phyloP scores from a whole-genome alignment of 495 filamentous ascomycete genomes.

The Penicillium psychrofluorescens region DNA sequence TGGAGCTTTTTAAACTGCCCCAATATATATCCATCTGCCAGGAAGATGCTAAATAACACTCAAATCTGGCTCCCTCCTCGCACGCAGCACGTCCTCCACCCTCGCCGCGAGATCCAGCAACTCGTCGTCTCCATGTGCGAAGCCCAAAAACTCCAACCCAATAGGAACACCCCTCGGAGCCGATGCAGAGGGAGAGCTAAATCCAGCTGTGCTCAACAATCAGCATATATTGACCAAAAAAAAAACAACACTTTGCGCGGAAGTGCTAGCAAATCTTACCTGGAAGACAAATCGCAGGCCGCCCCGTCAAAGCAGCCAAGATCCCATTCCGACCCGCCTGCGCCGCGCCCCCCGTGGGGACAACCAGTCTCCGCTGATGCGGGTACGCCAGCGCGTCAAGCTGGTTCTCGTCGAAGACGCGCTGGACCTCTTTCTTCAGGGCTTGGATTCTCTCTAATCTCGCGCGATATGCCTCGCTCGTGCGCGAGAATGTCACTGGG shows the following conservation, averaged over 20 bases:
- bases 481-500: conserved; percentile 28
- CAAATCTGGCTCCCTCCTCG: conserved; percentile 38
- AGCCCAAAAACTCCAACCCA: conserved; percentile 58
- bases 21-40: conserved; percentile 8
- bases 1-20: not conserved
- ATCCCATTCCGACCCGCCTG: conserved; percentile 59
- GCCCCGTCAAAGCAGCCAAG: conserved; percentile 54
- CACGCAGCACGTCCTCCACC: conserved; percentile 31
- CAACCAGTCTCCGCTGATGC: conserved; percentile 57
- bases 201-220: conserved; percentile 23
- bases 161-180: conserved; percentile 53
- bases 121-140: conserved; percentile 42
- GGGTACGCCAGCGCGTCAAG: conserved; percentile 59
- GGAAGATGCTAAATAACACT: conserved; percentile 21
- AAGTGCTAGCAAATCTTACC: conserved; percentile 7
- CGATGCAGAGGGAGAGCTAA: conserved; percentile 31
- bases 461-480: conserved; percentile 34
- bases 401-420: conserved; percentile 37
- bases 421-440: conserved; percentile 37
- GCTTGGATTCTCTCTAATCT: conserved; percentile 35
- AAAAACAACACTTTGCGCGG: not conserved
- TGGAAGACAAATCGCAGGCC: conserved; percentile 57
- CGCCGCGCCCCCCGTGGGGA: conserved; percentile 43
- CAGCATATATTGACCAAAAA: not conserved
- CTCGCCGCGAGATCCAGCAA: conserved; percentile 44